Base-by-base conservation (phyloP, 768 basidiomycete genomes). In the Mycena vitilis region DNA sequence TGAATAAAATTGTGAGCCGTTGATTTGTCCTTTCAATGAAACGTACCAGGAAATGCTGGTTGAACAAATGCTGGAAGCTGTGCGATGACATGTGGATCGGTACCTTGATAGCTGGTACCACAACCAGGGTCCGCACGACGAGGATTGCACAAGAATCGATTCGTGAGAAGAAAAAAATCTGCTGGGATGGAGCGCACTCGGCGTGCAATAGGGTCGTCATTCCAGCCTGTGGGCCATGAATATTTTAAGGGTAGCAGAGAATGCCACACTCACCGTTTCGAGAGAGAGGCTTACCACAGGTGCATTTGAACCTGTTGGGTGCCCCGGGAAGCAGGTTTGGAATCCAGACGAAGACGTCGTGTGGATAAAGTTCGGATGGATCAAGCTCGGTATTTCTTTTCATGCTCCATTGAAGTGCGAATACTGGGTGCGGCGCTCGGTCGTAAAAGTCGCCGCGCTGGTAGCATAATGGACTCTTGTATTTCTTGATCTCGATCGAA, bases 31-130 rank as follows among this genome's bases (percentile, higher is more conserved):
- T n/a, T n/a, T n/a, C n/a, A n/a, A n/a, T n/a, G n/a, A n/a, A n/a
- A n/a, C n/a, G 42, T 36, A 65, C 63, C 63, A 0, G 54, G 63
- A 49, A 65, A 65, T 38, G 63, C 54, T 2, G 25, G 15, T 37
- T 49, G 63, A 8, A 58, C 61, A 40, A 53, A 54, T 12, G 23
- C 15, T 13, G 61, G 61, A n/a, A 63, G 61, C 25, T 63, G 61
- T 4, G 61, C 48, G 6, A 60, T 20, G 16, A 60, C 15, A 15
- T 60, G 59, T 13, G 47, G 47, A 9, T 49, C 59, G 10, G 51
- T 42, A 8, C 60, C 60, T 20, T 51, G 60, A 18, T 20, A 51
- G 13, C 13, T 49, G 18, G 20, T 38, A 2, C 49, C 49, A 25
- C 60, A 61, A 7, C 60, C 60, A 38, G 59, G 47, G 12, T 48